These are phyloP conservation scores for Candida incommunis DNA, from an alignment of 805 yeast genomes.

Conservation along the genomic window DNA sequence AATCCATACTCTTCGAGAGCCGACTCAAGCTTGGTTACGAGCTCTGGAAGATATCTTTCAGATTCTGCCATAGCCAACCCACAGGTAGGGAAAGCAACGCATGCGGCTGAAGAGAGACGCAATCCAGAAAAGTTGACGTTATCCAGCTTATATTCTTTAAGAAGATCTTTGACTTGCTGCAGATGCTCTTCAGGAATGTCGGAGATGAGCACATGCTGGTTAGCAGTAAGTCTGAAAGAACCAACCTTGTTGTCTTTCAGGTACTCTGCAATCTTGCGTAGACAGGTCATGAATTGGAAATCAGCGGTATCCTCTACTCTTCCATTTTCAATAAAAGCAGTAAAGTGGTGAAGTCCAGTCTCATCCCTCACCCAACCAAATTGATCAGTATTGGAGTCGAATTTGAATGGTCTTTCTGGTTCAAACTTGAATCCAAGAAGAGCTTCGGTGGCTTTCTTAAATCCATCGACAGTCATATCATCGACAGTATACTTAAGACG, in stretches of 20 bases:
- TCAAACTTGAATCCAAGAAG: conserved; percentile 63
- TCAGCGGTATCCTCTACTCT: conserved; percentile 89
- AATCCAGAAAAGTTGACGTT: conserved; percentile 71
- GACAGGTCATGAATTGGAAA: conserved; percentile 78
- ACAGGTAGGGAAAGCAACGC: conserved; percentile 98
- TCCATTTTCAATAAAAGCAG: conserved; percentile 91
- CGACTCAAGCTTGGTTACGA: conserved; percentile 70
- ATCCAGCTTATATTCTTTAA: conserved; percentile 67
- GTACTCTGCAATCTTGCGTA: conserved; percentile 60
- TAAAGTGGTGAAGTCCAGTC: conserved; percentile 71
- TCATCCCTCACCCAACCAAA: conserved; percentile 87
- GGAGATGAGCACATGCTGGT: conserved; percentile 78
- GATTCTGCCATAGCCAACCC: conserved; percentile 98
- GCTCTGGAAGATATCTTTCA: conserved; percentile 77
- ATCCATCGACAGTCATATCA: conserved; percentile 79
- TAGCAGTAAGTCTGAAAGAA: conserved; percentile 88
- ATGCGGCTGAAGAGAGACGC: conserved; percentile 84
- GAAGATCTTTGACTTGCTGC: conserved; percentile 42
- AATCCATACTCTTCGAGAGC: conserved; percentile 83
- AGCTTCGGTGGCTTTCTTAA: conserved; percentile 70
- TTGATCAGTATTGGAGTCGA: conserved; percentile 77
- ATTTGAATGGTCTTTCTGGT: conserved; percentile 56
- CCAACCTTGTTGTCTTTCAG: conserved; percentile 51
- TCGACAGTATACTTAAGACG: conserved; percentile 94
- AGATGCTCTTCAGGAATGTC: conserved; percentile 59